A percentile compares a stretch with the other conserved stretches of the same genome.
Conservation (phyloP, 257 asterid genomes). For the Nicotiana knightiana region DNA sequence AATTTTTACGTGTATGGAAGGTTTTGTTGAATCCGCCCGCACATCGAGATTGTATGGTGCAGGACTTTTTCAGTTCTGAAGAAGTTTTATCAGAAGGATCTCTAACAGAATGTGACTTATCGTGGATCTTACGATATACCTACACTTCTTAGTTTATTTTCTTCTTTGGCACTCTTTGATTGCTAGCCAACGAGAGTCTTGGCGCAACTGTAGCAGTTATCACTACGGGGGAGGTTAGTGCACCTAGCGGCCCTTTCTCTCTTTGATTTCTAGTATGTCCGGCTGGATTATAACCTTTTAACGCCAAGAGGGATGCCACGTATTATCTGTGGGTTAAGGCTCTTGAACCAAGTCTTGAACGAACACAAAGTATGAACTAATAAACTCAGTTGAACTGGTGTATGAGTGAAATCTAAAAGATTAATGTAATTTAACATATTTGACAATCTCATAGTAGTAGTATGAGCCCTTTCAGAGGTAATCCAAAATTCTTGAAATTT, state of each 20-base stretch:
- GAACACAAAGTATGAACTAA: background rate
- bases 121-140: background rate
- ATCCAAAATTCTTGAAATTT: no score
- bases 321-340: background rate
- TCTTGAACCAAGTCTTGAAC: background rate
- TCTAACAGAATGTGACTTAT: background rate
- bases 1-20: background rate
- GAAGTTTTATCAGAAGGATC: background rate
- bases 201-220: no score
- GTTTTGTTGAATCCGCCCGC: background rate
- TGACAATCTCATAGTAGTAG: no score
- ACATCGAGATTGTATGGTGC: background rate
- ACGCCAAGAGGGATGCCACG: background rate
- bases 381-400: background rate
- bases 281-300: background rate
- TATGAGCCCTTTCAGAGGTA: no score
- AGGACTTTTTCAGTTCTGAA: background rate
- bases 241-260: background rate
- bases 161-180: background rate
- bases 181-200: background rate
- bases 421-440: no score
- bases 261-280: background rate
- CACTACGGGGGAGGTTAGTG: no score
- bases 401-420: background rate
- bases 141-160: background rate